Evolutionary conservation across 441 rosid species (phyloP).

Genomic region (Pelargonium australe): DNA sequence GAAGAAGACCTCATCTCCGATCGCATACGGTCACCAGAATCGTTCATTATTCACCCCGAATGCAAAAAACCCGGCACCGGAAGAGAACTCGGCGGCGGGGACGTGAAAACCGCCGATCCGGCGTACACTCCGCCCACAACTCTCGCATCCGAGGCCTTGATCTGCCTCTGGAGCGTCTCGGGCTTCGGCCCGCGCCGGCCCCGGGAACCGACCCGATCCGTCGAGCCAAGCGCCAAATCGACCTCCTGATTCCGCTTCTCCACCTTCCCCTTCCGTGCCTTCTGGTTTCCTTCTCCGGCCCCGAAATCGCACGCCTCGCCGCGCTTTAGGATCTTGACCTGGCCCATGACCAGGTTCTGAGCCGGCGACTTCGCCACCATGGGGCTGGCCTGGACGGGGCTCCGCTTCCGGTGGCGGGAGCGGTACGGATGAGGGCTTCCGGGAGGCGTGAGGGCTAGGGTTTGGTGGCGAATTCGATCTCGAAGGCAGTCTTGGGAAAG

Average conservation of each 20-base stretch:
- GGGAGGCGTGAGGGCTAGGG: too few relatives aligned
- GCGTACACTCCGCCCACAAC: slow-evolving; percentile 24
- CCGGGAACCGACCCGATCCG: slow-evolving; percentile 40
- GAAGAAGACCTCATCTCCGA: too few relatives aligned
- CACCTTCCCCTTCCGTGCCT: slow-evolving; percentile 7
- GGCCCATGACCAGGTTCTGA: slow-evolving; percentile 40
- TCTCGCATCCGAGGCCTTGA: slow-evolving; percentile 23
- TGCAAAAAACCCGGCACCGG: slow-evolving; percentile 20
- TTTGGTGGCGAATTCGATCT: background rate
- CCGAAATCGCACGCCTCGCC: slow-evolving; percentile 33
- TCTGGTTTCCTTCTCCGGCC: background rate
- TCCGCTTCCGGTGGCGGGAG: background rate
- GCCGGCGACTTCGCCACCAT: slow-evolving; percentile 4
- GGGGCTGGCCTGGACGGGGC: background rate
- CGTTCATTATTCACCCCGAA: too few relatives aligned
- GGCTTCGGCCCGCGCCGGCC: too few relatives aligned
- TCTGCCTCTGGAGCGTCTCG: slow-evolving; percentile 30
- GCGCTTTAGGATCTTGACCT: slow-evolving; percentile 64
- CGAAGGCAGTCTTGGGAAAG: too few relatives aligned
- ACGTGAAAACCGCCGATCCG: slow-evolving; percentile 32
- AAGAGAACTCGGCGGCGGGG: slow-evolving; percentile 59
- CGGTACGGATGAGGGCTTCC: too few relatives aligned
- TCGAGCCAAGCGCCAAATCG: slow-evolving; percentile 39
- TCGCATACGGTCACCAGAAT: too few relatives aligned
- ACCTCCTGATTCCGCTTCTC: background rate